Evolutionary conservation across 2,329 filamentous ascomycete species (phyloP), one percentile per base, ranked within the genome.

Genomic region (Diaporthe longicolla): DNA sequence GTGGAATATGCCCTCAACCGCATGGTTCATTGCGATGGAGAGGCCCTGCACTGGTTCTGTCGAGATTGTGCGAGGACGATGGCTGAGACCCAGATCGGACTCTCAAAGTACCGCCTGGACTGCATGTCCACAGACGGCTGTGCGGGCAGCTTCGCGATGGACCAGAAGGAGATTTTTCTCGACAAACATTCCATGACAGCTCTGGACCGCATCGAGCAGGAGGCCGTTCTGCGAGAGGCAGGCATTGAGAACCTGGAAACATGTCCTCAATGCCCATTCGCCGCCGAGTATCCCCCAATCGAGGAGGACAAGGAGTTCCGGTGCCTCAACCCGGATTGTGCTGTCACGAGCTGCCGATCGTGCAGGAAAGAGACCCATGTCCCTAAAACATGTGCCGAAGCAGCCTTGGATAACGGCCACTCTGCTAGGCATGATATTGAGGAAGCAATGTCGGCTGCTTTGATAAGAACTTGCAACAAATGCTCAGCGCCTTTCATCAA

Each of bases 191-290:
- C 91, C 0, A 85, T 89, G 40, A 84, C 87, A 4, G 92, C 91
- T 11, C 84, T 97, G 3, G 92, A 93, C 72, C 87, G 90, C 29
- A 88, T 95, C 69, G 93, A 95, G 79, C 91, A 94, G 80, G 90
- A 93, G 78, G 88, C 92, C 24, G 89, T 90, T 32, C 85, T 97
- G 52, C 89, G 90, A n/a, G 85, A 90, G 75, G 93, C 94, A 0
- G 90, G 88, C 0, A 88, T 97, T 48, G 91, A 95, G 54, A 90
- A 92, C 75, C 88, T 97, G 1, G 93, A 89, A 43, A 90, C 89
- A 43, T 97, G 95, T 77, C 94, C 94, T 0, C 97, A 95, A 79
- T 97, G 95, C 81, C 91, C 93, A 29, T 97, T 90, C 84, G 94
- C 93, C 55, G 93, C 91, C 45, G 93, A 95, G 74, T 93, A 91